Conservation (phyloP, 192 early-diverging fungal species). For the Linnemannia hyalina region DNA sequence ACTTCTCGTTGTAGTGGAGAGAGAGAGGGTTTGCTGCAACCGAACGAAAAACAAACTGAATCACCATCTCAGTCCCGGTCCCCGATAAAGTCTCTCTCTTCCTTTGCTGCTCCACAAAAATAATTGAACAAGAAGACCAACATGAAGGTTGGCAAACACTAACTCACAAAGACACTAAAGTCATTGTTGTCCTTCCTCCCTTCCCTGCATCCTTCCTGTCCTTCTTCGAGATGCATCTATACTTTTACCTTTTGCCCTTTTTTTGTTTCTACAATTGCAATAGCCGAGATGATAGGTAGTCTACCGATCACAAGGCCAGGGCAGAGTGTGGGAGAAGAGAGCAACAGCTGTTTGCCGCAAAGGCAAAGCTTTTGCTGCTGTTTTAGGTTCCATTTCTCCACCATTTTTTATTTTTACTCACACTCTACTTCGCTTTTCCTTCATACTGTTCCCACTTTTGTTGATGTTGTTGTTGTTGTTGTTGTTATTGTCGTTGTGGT, state of each 20-base stretch:
- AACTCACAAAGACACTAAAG: neutral
- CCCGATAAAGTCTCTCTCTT: neutral
- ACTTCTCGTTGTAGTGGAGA: neutral
- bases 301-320: neutral
- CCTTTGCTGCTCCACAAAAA: neutral
- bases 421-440: no score
- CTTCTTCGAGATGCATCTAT: neutral
- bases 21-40: no score
- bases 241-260: constrained; percentile 3
- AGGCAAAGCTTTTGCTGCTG: neutral
- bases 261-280: neutral
- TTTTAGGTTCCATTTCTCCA: neutral
- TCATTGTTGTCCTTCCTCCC: neutral
- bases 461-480: no score
- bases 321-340: neutral
- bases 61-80: neutral
- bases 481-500: no score
- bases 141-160: neutral
- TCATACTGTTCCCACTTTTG: no score
- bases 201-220: neutral
- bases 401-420: neutral
- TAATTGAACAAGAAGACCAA: neutral
- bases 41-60: neutral
- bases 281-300: neutral
- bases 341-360: neutral